Evolutionary conservation across 129 eudicot species (phyloP).

Genomic region (Glebionis coronaria): DNA sequence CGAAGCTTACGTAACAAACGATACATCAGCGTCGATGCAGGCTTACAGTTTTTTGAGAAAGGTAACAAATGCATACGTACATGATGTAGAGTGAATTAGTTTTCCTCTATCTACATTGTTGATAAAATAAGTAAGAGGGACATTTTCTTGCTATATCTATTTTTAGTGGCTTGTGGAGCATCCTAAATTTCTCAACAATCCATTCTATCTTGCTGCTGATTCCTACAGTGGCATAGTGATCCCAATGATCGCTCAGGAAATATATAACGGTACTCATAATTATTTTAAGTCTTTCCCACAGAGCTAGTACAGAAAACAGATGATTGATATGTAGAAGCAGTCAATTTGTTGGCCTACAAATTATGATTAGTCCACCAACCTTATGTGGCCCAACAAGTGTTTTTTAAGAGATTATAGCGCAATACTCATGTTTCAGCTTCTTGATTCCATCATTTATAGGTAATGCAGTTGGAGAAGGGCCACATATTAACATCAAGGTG

Average conservation of each 20-base stretch:
- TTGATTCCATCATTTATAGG: conserved; percentile 9
- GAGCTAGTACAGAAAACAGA: no score
- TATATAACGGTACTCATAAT: conserved; percentile 9
- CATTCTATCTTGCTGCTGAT: conserved; percentile 18
- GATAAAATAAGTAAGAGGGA: background rate
- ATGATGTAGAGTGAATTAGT: background rate
- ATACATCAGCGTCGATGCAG: conserved; percentile 19
- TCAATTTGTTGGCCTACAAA: no score
- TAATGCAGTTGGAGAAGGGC: conserved; percentile 11
- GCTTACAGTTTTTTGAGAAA: conserved; percentile 26
- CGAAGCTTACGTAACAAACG: conserved; percentile 15
- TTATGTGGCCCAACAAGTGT: background rate
- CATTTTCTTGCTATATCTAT: background rate
- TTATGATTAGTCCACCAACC: background rate
- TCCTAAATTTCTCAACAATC: conserved; percentile 21
- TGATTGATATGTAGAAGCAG: no score
- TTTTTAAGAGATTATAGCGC: no score
- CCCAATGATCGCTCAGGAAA: conserved; percentile 18
- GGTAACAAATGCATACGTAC: conserved; percentile 19
- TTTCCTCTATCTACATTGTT: background rate
- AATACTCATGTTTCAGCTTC: background rate
- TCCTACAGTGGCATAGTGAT: conserved; percentile 12
- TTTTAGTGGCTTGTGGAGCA: conserved; percentile 21
- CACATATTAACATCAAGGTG: conserved; percentile 18
- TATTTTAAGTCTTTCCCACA: background rate